Percentiles rank a stretch among this genome's conserved stretches.
Conservation (phyloP, 1,139 yeast species). For the Eremothecium sinecaudum region DNA sequence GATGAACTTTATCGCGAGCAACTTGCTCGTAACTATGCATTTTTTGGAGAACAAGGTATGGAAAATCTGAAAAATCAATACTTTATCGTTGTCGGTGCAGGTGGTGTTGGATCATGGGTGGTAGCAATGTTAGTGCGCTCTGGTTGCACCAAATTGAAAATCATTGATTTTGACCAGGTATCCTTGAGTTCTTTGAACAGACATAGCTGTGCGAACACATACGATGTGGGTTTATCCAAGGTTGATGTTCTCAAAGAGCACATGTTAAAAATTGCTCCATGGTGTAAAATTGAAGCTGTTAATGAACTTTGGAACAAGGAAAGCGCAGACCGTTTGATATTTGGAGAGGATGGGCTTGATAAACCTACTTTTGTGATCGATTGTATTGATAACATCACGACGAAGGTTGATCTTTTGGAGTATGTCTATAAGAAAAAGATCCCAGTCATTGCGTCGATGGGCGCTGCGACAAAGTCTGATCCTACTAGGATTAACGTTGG, state of each 20-base stretch:
- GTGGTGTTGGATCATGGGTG: slow-evolving; percentile 98
- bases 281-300: slow-evolving; percentile 72
- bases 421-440: slow-evolving; percentile 54
- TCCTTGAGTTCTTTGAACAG: slow-evolving; percentile 83
- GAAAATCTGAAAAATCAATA: slow-evolving; percentile 60
- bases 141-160: slow-evolving; percentile 68
- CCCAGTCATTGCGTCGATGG: slow-evolving; percentile 79
- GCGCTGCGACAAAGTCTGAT: slow-evolving; percentile 90
- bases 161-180: slow-evolving; percentile 93
- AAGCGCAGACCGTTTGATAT: slow-evolving; percentile 50
- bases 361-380: slow-evolving; percentile 71
- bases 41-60: slow-evolving; percentile 79
- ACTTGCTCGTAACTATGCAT: slow-evolving; percentile 86
- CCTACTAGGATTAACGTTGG: slow-evolving; percentile 75
- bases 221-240: slow-evolving; percentile 85
- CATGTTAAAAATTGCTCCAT: slow-evolving; percentile 69
- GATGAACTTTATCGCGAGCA: slow-evolving; percentile 82
- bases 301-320: slow-evolving; percentile 70
- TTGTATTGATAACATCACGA: slow-evolving; percentile 91
- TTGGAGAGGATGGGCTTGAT: slow-evolving; percentile 40
- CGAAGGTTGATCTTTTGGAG: slow-evolving; percentile 79
- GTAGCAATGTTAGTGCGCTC: slow-evolving; percentile 86
- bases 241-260: slow-evolving; percentile 67
- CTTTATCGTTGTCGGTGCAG: slow-evolving; percentile 90
- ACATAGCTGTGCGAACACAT: slow-evolving; percentile 82